Percentiles rank a stretch among this genome's conserved stretches.
Conservation (phyloP, 2,329 filamentous ascomycete genomes). For the Thermothelomyces thermophilus region DNA sequence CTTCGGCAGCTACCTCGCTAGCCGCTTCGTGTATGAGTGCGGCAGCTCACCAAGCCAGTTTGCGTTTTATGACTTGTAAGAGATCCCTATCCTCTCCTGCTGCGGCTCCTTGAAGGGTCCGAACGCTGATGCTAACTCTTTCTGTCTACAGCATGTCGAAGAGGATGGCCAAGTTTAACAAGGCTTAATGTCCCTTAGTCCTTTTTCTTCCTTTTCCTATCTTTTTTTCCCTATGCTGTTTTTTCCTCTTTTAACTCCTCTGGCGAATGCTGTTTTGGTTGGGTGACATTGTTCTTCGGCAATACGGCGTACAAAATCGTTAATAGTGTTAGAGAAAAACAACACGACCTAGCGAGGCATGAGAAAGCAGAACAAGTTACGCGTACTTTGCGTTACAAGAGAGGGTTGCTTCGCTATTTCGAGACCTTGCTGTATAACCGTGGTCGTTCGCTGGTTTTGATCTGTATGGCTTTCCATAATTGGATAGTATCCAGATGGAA, state of each 20-base stretch:
- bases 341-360: background rate
- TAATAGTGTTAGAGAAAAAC: conserved; percentile 7
- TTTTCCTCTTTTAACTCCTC: background rate
- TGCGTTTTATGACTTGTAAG: conserved; percentile 97
- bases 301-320: conserved; percentile 9
- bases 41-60: conserved; percentile 91
- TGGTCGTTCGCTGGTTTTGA: too few species aligned
- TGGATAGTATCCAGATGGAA: too few species aligned
- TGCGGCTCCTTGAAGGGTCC: background rate
- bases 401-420: background rate
- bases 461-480: too few species aligned
- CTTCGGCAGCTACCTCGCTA: conserved; percentile 92
- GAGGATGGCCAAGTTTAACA: conserved; percentile 14
- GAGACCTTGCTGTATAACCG: too few species aligned
- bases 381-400: background rate
- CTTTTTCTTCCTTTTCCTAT: too few species aligned
- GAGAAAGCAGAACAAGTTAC: background rate
- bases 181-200: too few species aligned
- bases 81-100: conserved; percentile 27
- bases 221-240: background rate
- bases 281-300: background rate
- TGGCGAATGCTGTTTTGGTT: background rate
- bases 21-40: conserved; percentile 92
- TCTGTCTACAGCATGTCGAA: conserved; percentile 13
- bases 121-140: conserved; percentile 1